Evolutionary conservation across 306 rosid genomes (phyloP), one percentile per base, ranked within the genome.

Genomic region (apple (Malus domestica)): DNA sequence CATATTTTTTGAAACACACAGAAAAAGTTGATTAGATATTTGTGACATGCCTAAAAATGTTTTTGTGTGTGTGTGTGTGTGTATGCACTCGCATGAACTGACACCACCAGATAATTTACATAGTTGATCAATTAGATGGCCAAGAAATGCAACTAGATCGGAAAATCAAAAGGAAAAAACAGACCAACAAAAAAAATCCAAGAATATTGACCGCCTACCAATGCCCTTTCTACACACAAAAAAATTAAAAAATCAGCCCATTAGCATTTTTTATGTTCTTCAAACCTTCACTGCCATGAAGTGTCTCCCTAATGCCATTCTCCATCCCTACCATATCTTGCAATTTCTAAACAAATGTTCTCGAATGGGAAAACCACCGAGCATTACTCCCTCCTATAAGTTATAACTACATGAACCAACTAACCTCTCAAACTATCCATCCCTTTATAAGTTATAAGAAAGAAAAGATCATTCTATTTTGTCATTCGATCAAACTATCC

Each of bases 21-120:
- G 7, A 57, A 78, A 79, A 78, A 19, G 46, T 71, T 67, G n/a
- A 84, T 79, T 62, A 86, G 72, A 71, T 23, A 15, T 18, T 16
- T 63, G 49, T 64, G 76, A 32, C 67, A 67, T 49, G 23, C 82
- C 74, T 46, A 33, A 22, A 32, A 30, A 73, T 49, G 54, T 40
- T 0, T 2, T 0, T 2, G 9, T 40, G 54, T 49, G 54, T 44
- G 49, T 11, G 49, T 49, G 54, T 27, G 29, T 27, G 29, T 27
- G 29, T 27, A 2, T 27, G 29, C 29, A 33, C 11, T 27, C 29
- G 5, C 11, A 59, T 57, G 61, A 38, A 52, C 22, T 20, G 59
- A 30, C 2, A 49, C 8, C 19, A 3, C 13, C 71, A 67, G 29
- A 11, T 67, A n/a, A 19, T 8, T 20, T 4, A 23, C 40, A 54